Evolutionary conservation across 1,284 basidiomycete genomes (phyloP).

Genomic region (Anthracocystis panici-leucophaei): DNA sequence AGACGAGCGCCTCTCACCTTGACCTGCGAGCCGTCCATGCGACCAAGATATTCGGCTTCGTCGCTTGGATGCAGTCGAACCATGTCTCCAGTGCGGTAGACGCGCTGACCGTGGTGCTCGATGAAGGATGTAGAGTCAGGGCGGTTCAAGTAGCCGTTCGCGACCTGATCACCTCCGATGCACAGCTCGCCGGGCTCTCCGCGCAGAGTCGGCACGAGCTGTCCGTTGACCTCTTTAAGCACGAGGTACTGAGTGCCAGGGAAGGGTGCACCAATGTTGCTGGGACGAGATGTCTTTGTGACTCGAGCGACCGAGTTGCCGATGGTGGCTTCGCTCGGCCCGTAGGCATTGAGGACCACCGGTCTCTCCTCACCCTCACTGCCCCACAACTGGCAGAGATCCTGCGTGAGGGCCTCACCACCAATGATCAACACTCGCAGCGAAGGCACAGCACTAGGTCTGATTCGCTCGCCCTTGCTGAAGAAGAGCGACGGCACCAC

Average conservation of each 20-base stretch:
- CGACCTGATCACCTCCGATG: slow-evolving; percentile 64
- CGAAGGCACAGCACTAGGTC: slow-evolving; percentile 53
- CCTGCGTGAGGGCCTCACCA: slow-evolving; percentile 60
- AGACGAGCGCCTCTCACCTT: slow-evolving; percentile 66
- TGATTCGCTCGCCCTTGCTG: slow-evolving; percentile 54
- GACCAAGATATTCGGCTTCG: slow-evolving; percentile 62
- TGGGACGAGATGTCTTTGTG: slow-evolving; percentile 30
- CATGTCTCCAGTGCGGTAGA: slow-evolving; percentile 66
- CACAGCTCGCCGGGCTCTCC: slow-evolving; percentile 64
- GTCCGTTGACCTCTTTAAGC: slow-evolving; percentile 33
- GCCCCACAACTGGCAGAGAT: slow-evolving; percentile 59
- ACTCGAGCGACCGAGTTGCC: slow-evolving; percentile 64
- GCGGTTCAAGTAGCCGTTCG: slow-evolving; percentile 55
- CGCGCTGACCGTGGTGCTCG: slow-evolving; percentile 22
- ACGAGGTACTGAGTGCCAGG: slow-evolving; percentile 59
- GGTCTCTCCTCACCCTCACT: slow-evolving; percentile 24
- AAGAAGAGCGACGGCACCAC: slow-evolving; percentile 68
- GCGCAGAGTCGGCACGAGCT: slow-evolving; percentile 45
- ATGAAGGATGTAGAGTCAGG: slow-evolving; percentile 49
- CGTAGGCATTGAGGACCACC: slow-evolving; percentile 65
- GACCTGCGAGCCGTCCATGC: slow-evolving; percentile 61
- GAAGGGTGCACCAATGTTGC: slow-evolving; percentile 63
- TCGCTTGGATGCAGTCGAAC: slow-evolving; percentile 57
- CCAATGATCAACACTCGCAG: slow-evolving; percentile 63
- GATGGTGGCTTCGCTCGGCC: slow-evolving; percentile 66